Evolutionary conservation across 73 alveolate species (phyloP).

Genomic region (Breviolum minutum): DNA sequence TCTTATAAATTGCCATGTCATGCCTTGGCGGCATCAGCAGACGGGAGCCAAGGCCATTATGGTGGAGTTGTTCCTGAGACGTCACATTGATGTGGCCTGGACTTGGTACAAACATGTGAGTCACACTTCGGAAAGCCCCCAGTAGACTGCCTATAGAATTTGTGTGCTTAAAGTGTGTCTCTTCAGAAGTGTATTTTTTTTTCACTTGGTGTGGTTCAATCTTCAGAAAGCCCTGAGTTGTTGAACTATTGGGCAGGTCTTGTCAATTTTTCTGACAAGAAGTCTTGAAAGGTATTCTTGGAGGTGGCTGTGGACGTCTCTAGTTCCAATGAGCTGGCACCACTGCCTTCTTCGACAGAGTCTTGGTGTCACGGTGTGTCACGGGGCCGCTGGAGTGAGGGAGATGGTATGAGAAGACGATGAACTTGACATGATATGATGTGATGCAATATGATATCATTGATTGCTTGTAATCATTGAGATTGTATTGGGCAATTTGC

Average conservation of each 20-base stretch:
- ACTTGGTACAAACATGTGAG: too few relatives aligned
- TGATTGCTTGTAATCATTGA: background rate
- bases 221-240: background rate
- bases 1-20: background rate
- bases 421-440: background rate
- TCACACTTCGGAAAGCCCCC: background rate
- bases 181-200: background rate
- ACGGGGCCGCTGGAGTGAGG: background rate
- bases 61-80: conserved; percentile 2
- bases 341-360: background rate
- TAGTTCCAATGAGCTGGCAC: background rate
- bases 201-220: background rate
- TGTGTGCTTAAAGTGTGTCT: background rate
- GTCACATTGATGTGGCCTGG: conserved; percentile 7
- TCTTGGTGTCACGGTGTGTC: background rate
- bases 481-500: background rate
- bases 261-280: background rate
- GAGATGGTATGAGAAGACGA: background rate
- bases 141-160: background rate
- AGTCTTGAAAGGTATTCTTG: background rate
- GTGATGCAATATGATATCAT: too few relatives aligned
- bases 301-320: conserved; percentile 27
- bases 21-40: background rate
- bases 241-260: background rate
- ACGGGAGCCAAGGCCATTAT: background rate